phyloP scores from a whole-genome alignment of 768 basidiomycete genomes.

The Russula brevipes region DNA sequence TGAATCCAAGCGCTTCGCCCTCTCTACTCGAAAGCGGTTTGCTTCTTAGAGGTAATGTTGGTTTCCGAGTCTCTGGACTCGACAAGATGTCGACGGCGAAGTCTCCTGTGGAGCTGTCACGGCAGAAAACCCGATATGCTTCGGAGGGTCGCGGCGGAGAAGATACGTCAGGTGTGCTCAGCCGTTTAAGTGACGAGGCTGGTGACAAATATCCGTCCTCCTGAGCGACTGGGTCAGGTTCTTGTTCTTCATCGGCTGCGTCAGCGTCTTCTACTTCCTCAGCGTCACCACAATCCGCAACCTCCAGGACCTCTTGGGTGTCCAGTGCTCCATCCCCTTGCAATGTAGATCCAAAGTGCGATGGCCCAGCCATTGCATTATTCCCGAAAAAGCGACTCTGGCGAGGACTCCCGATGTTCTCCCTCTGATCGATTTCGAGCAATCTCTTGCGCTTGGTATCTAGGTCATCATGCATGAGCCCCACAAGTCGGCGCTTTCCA shows the following conservation, averaged over 20 bases:
- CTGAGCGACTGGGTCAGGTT: conserved; percentile 49
- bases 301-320: conserved; percentile 33
- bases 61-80: conserved; percentile 36
- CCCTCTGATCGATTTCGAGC: conserved; percentile 34
- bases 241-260: conserved; percentile 28
- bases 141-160: conserved; percentile 48
- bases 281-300: conserved; percentile 36
- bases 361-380: conserved; percentile 6
- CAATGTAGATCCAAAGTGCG: neutral
- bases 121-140: conserved; percentile 12
- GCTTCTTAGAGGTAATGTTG: conserved; percentile 12
- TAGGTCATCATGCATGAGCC: conserved; percentile 64
- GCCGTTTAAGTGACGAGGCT: conserved; percentile 44
- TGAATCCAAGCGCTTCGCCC: neutral
- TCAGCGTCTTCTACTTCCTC: conserved; percentile 40
- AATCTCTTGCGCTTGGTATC: conserved; percentile 46
- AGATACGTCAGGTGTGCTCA: conserved; percentile 56
- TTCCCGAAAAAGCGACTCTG: conserved; percentile 26
- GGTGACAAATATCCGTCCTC: conserved; percentile 86
- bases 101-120: conserved; percentile 30
- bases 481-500: conserved; percentile 69
- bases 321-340: conserved; percentile 30
- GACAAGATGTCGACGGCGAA: conserved; percentile 52
- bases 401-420: conserved; percentile 35
- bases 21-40: conserved; percentile 11